These are phyloP conservation scores for Edaphochlamys debaryana DNA, from an alignment of 139 green algal species.

Conservation along the genomic window DNA sequence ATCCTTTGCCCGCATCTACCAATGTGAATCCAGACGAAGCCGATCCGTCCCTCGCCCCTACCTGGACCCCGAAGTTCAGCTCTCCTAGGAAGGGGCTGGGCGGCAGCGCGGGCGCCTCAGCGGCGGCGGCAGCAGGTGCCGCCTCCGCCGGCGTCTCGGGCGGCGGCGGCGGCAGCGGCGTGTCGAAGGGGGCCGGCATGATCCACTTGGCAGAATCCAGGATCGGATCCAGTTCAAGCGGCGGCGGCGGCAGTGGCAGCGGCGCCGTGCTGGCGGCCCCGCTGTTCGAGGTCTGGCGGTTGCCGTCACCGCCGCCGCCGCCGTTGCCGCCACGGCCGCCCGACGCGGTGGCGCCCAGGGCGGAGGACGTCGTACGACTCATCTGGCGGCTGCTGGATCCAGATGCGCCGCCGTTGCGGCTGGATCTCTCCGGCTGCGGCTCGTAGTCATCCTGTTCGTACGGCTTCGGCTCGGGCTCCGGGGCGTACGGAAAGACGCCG, in stretches of 20 bases:
- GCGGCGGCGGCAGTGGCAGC: neutral
- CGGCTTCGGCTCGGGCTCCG: neutral
- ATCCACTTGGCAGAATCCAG: conserved; percentile 5
- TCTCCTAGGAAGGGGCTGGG: conserved; percentile 2
- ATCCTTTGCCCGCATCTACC: neutral
- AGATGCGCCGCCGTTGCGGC: too few relatives aligned
- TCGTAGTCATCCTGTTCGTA: too few relatives aligned
- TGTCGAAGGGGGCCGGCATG: conserved; percentile 24
- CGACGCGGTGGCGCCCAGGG: neutral
- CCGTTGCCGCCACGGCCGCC: neutral
- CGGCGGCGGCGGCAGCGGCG: neutral
- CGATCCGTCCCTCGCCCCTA: too few relatives aligned
- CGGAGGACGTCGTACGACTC: too few relatives aligned
- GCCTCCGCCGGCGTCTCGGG: neutral
- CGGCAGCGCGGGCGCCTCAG: neutral
- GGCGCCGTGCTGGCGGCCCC: neutral
- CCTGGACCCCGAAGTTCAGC: neutral
- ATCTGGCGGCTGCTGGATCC: too few relatives aligned
- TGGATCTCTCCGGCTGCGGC: too few relatives aligned
- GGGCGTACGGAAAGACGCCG: neutral
- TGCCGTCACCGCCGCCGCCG: neutral
- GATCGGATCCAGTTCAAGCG: neutral
- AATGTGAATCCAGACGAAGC: too few relatives aligned
- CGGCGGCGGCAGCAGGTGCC: neutral
- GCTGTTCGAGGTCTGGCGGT: neutral